These are phyloP conservation scores for Blastobotrys robertii DNA, from an alignment of 805 yeast species.

Conservation along the genomic window DNA sequence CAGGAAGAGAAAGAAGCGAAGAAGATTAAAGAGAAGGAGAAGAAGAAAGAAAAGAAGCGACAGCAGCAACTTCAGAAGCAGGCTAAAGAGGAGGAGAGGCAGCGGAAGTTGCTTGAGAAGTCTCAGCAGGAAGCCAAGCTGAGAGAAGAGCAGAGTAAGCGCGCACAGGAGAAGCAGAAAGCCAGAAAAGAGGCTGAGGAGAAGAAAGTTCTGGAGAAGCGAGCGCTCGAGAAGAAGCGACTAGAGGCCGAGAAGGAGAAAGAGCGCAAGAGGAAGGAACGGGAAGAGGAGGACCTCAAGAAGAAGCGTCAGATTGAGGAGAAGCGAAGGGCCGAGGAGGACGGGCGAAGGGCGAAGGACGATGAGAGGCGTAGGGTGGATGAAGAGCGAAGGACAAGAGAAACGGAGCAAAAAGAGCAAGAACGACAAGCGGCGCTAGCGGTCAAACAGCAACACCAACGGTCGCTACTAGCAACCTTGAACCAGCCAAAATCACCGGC, in stretches of 20 bases:
- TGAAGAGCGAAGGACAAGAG: conserved; percentile 1
- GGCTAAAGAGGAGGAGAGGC: conserved; percentile 32
- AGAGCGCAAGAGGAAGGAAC: conserved; percentile 10
- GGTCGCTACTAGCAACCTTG: conserved; percentile 7
- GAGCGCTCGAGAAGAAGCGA: conserved; percentile 10
- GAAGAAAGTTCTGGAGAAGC: conserved; percentile 13
- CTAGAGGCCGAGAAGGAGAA: conserved; percentile 20
- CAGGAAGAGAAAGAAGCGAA: conserved; percentile 26
- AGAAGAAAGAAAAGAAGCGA: conserved; percentile 33
- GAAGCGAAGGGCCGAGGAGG: conserved; percentile 17
- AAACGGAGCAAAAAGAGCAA: conserved; percentile 4
- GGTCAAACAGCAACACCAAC: conserved; percentile 9
- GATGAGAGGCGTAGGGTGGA: conserved; percentile 8
- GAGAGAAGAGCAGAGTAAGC: conserved; percentile 20
- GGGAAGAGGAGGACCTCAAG: conserved; percentile 6
- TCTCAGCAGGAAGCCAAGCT: conserved; percentile 21
- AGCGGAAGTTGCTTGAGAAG: conserved; percentile 27
- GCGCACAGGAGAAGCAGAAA: conserved; percentile 24
- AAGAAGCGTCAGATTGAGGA: conserved; percentile 24
- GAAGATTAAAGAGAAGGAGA: conserved; percentile 31
- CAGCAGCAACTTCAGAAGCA: conserved; percentile 28
- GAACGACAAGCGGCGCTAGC: not conserved
- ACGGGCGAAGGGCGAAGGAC: conserved; percentile 10
- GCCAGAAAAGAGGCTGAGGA: conserved; percentile 25
- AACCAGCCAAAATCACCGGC: conserved; percentile 1